phyloP scores from a whole-genome alignment of 2,329 filamentous ascomycete genomes.

The Pseudogymnoascus sp. region DNA sequence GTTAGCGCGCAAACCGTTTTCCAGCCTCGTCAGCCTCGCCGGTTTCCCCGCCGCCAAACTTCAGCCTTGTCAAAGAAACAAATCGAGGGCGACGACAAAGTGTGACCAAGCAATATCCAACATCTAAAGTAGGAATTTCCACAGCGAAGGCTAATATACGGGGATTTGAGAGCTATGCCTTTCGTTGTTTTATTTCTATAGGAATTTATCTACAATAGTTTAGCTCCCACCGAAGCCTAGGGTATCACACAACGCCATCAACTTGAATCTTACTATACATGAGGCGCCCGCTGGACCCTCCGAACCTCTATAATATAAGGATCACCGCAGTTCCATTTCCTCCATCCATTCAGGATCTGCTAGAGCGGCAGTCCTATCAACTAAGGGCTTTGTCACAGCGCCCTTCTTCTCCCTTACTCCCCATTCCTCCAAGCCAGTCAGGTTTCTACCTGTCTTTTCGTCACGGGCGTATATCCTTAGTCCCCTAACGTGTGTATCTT shows the following conservation, averaged over 20 bases:
- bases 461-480: slow-evolving; percentile 68
- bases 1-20: not conserved
- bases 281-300: not conserved
- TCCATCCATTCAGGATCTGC: slow-evolving; percentile 28
- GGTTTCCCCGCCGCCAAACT: not conserved
- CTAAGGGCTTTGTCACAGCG: not conserved
- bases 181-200: not conserved
- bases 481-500: slow-evolving; percentile 93
- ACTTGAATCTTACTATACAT: not conserved
- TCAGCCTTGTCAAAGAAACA: not conserved
- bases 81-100: not conserved
- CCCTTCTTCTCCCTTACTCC: slow-evolving; percentile 4
- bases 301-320: not conserved
- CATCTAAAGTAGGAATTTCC: not conserved
- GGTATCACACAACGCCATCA: slow-evolving; percentile 4
- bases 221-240: not conserved
- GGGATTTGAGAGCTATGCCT: not conserved
- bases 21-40: slow-evolving; percentile 1
- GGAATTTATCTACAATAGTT: not conserved
- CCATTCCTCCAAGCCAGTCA: slow-evolving; percentile 12
- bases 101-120: not conserved
- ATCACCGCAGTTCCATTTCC: slow-evolving; percentile 25
- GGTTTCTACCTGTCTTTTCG: slow-evolving; percentile 18
- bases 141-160: not conserved
- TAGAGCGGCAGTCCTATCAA: slow-evolving; percentile 14